These are phyloP conservation scores for Xylaria acuta DNA, from an alignment of 495 filamentous ascomycete genomes.

Conservation along the genomic window DNA sequence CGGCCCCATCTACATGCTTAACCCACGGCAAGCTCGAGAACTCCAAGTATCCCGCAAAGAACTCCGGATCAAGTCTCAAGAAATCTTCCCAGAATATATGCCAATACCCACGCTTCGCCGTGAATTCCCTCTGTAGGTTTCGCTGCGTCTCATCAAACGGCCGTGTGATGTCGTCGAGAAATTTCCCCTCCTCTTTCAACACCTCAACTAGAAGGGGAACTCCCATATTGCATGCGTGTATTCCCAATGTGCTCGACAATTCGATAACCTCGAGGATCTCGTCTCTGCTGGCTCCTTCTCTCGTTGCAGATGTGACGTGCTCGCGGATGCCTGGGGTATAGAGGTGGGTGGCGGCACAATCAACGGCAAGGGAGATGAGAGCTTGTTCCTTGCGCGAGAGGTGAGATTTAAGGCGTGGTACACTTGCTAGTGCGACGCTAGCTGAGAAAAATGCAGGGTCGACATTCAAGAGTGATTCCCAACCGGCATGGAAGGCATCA, in stretches of 20 bases:
- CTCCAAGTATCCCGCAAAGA: slow-evolving; percentile 52
- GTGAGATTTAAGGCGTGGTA: slow-evolving; percentile 36
- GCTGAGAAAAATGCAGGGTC: slow-evolving; percentile 45
- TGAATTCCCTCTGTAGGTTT: slow-evolving; percentile 40
- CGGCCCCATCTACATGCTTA: slow-evolving; percentile 29
- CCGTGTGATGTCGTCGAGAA: slow-evolving; percentile 33
- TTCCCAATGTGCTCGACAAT: slow-evolving; percentile 47
- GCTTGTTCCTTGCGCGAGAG: slow-evolving; percentile 49
- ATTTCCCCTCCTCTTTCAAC: slow-evolving; percentile 44
- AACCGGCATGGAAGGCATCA: slow-evolving; percentile 36
- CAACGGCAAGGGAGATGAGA: slow-evolving; percentile 47
- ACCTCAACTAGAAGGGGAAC: slow-evolving; percentile 52
- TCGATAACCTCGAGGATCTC: slow-evolving; percentile 51
- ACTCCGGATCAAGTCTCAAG: slow-evolving; percentile 49
- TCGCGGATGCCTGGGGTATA: slow-evolving; percentile 45
- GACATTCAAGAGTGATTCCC: slow-evolving; percentile 40
- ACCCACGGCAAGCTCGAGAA: slow-evolving; percentile 48
- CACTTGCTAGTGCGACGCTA: slow-evolving; percentile 40
- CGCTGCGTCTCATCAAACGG: slow-evolving; percentile 38
- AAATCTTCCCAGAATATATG: slow-evolving; percentile 53
- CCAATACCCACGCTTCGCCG: slow-evolving; percentile 51
- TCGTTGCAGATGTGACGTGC: slow-evolving; percentile 39
- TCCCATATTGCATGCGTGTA: slow-evolving; percentile 54
- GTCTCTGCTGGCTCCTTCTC: slow-evolving; percentile 41
- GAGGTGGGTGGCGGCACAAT: slow-evolving; percentile 48